Conservation (phyloP, 2,329 filamentous ascomycete species). For the Tolypocladium nubicola region DNA sequence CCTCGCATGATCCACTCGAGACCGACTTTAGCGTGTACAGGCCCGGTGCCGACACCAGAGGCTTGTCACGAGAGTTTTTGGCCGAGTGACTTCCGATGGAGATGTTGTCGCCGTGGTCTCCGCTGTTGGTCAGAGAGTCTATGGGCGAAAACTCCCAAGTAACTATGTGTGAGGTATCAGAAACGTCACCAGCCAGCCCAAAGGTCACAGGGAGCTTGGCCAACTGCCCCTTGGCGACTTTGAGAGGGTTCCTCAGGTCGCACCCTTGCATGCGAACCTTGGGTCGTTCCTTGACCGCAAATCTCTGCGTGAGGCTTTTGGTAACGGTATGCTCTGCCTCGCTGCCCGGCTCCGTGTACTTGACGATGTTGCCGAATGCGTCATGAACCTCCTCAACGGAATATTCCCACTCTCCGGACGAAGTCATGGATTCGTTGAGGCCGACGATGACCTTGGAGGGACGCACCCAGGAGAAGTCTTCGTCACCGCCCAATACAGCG, state of each 20-base stretch:
- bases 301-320: constrained; percentile 60
- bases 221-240: constrained; percentile 65
- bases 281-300: constrained; percentile 81
- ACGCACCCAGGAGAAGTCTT: constrained; percentile 73
- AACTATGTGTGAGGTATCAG: constrained; percentile 59
- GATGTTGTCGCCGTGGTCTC: constrained; percentile 55
- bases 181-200: constrained; percentile 44
- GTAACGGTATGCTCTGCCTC: constrained; percentile 57
- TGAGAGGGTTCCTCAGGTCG: constrained; percentile 68
- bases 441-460: constrained; percentile 66
- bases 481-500: constrained; percentile 48
- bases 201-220: constrained; percentile 63
- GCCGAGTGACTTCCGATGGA: constrained; percentile 48
- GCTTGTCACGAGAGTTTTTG: constrained; percentile 51
- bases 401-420: constrained; percentile 77
- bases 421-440: constrained; percentile 79
- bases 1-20: constrained; percentile 69
- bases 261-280: constrained; percentile 62
- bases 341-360: constrained; percentile 57
- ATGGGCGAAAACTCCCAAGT: constrained; percentile 76
- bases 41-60: constrained; percentile 64
- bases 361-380: constrained; percentile 76
- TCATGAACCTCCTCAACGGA: constrained; percentile 87
- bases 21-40: constrained; percentile 79
- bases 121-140: constrained; percentile 55